phyloP scores from a whole-genome alignment of 2,329 filamentous ascomycete genomes.

The Paracamarosporium sp. region DNA sequence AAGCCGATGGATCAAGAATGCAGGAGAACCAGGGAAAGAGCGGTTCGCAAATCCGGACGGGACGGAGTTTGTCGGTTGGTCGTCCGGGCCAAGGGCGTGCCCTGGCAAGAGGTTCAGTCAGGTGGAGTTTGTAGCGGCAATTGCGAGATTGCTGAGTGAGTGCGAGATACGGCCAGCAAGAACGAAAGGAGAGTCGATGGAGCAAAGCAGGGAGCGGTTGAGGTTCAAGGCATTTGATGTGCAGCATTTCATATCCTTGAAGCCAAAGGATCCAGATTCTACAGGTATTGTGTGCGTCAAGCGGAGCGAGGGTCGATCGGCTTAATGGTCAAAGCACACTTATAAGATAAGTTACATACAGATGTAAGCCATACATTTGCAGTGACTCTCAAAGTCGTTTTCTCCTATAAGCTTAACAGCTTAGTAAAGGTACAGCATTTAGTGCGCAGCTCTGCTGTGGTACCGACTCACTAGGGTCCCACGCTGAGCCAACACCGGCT shows the following conservation, averaged over 20 bases:
- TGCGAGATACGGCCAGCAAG: constrained; percentile 2
- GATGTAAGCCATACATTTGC: too few relatives aligned
- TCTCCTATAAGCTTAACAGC: too few relatives aligned
- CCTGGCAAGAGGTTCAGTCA: constrained; percentile 33
- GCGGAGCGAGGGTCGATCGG: neutral
- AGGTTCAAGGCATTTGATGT: neutral
- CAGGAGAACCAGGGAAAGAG: neutral
- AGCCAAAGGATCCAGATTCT: neutral
- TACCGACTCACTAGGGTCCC: too few relatives aligned
- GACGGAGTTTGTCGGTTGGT: neutral
- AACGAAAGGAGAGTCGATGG: neutral
- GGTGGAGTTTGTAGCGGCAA: constrained; percentile 26
- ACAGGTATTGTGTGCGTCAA: neutral
- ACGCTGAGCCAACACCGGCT: too few relatives aligned
- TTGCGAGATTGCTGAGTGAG: constrained; percentile 18
- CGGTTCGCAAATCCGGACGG: neutral
- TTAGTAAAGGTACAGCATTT: too few relatives aligned
- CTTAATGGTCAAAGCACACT: neutral
- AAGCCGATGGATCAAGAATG: neutral
- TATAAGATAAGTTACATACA: too few relatives aligned
- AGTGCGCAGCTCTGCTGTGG: too few relatives aligned
- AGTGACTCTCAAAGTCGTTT: too few relatives aligned
- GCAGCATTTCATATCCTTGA: neutral
- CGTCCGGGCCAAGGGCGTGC: constrained; percentile 21
- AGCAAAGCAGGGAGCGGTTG: neutral